A percentile compares a stretch with the other conserved stretches of the same genome.
Evolutionary conservation across 805 yeast species (phyloP).

Genomic region (Cyberlindnera sargentensis): DNA sequence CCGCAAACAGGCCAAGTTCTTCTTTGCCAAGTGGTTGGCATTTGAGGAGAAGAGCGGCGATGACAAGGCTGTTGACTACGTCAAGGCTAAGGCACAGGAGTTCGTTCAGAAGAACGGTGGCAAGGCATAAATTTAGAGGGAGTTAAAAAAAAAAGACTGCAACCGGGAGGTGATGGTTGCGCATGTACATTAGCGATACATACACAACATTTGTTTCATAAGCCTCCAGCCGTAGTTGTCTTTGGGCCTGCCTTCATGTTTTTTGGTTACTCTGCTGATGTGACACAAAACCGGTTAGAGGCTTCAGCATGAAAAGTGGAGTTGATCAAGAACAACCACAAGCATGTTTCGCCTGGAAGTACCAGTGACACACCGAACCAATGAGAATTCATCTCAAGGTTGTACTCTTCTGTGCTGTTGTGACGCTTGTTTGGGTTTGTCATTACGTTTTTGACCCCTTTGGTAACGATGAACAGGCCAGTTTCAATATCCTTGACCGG

Average conservation of each 20-base stretch:
- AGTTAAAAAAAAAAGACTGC: neutral
- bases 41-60: constrained; percentile 69
- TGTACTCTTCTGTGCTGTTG: neutral
- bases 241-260: no score
- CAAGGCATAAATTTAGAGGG: neutral
- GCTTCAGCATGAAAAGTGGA: neutral
- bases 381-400: neutral
- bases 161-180: neutral
- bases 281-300: neutral
- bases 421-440: neutral
- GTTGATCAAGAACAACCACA: neutral
- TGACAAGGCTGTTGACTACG: constrained; percentile 67
- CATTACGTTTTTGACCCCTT: neutral
- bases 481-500: neutral
- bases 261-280: no score
- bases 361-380: no score
- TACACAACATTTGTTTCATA: neutral
- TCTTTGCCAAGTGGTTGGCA: constrained; percentile 86
- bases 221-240: no score
- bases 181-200: neutral
- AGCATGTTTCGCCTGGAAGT: no score
- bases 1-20: constrained; percentile 88
- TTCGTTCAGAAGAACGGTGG: constrained; percentile 39
- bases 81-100: constrained; percentile 85
- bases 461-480: neutral